Evolutionary conservation across 495 filamentous ascomycete genomes (phyloP).

Genomic region (Tetracladium marchalianum): DNA sequence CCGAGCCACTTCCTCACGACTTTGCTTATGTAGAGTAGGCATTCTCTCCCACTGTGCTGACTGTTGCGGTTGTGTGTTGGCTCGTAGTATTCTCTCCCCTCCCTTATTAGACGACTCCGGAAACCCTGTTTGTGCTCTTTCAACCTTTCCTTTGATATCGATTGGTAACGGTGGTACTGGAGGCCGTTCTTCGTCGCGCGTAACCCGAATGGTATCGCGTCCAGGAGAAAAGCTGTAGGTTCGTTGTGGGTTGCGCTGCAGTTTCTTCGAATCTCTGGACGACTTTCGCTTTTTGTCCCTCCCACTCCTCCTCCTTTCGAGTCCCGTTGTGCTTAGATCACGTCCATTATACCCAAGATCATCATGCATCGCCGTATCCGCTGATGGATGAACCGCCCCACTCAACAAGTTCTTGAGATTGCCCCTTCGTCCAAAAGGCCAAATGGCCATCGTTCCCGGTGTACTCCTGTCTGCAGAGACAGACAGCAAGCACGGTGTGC

Average conservation of each 20-base stretch:
- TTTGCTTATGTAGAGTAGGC: constrained; percentile 61
- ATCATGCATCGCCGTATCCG: constrained; percentile 27
- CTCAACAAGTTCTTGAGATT: constrained; percentile 32
- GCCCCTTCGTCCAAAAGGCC: constrained; percentile 68
- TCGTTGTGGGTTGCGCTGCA: constrained; percentile 33
- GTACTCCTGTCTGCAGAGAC: too few species aligned
- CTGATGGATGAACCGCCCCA: constrained; percentile 23
- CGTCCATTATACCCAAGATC: constrained; percentile 23
- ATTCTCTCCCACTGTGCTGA: constrained; percentile 39
- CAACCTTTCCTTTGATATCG: constrained; percentile 14
- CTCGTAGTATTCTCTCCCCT: constrained; percentile 21
- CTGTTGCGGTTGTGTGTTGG: constrained; percentile 23
- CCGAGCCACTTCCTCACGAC: constrained; percentile 45
- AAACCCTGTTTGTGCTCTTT: constrained; percentile 16
- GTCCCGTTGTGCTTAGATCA: constrained; percentile 12
- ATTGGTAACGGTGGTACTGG: constrained; percentile 23
- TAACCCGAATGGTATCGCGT: constrained; percentile 35
- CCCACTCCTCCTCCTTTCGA: constrained; percentile 18
- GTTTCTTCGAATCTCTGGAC: constrained; percentile 30
- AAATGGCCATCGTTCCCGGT: constrained; percentile 54
- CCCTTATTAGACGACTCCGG: constrained; percentile 9
- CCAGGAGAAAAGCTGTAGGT: constrained; percentile 45
- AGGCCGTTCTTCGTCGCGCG: constrained; percentile 20
- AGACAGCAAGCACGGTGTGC: too few species aligned
- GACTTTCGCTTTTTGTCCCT: constrained; percentile 22